phyloP scores from a whole-genome alignment of 345 rosid genomes.

The Euphorbia pulcherrima region DNA sequence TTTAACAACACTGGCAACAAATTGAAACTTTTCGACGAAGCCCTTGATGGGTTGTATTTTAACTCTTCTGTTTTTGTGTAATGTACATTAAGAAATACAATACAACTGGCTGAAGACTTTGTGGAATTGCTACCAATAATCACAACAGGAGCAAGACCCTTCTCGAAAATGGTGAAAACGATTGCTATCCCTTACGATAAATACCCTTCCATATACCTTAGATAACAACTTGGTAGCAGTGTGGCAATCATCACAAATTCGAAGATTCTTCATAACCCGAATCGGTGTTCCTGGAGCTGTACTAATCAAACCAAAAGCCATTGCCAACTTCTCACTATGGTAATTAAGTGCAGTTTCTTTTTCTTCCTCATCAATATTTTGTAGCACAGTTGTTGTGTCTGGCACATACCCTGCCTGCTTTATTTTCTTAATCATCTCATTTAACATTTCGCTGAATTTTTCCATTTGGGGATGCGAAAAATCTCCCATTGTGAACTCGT shows the following conservation, averaged over 20 bases:
- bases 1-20: conserved; percentile 1
- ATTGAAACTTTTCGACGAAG: neutral
- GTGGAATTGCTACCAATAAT: conserved; percentile 21
- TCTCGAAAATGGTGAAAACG: conserved; percentile 35
- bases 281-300: conserved; percentile 27
- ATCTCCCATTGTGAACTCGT: conserved; percentile 33
- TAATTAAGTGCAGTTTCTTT: conserved; percentile 22
- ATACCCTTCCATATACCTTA: conserved; percentile 24
- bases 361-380: conserved; percentile 26
- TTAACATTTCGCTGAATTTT: conserved; percentile 20
- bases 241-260: conserved; percentile 32
- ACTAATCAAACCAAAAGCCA: conserved; percentile 31
- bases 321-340: conserved; percentile 34
- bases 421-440: conserved; percentile 28
- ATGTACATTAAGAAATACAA: neutral
- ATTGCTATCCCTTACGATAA: conserved; percentile 30
- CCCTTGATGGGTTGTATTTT: neutral
- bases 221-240: conserved; percentile 30
- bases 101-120: neutral
- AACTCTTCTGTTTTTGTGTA: neutral
- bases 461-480: conserved; percentile 19
- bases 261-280: conserved; percentile 28
- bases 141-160: conserved; percentile 30
- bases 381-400: conserved; percentile 24
- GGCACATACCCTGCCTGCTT: conserved; percentile 26